Conservation (phyloP, 2,329 filamentous ascomycete genomes). For the Rhynchosporium agropyri region DNA sequence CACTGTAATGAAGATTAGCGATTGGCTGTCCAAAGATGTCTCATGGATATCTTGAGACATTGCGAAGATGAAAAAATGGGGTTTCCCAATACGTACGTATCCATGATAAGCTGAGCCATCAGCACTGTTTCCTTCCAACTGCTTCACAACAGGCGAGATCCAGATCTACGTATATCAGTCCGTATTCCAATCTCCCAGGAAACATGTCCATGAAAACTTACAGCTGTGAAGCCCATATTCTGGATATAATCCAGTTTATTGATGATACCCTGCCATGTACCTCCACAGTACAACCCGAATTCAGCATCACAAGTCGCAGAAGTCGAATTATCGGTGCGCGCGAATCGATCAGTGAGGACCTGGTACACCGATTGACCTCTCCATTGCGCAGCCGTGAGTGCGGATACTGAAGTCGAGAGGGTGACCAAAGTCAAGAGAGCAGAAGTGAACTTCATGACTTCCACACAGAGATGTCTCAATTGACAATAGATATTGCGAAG, state of each 20-base stretch:
- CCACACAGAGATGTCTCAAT: background rate
- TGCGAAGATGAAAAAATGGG: too few relatives aligned
- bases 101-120: constrained; percentile 49
- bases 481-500: too few relatives aligned
- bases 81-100: constrained; percentile 36
- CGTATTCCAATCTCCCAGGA: background rate
- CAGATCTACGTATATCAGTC: constrained; percentile 41
- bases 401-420: constrained; percentile 20
- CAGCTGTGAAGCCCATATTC: constrained; percentile 47
- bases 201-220: constrained; percentile 18
- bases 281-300: constrained; percentile 50
- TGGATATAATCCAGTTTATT: constrained; percentile 49
- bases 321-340: constrained; percentile 45
- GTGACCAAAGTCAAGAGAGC: constrained; percentile 20
- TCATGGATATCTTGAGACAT: too few relatives aligned
- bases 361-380: constrained; percentile 49
- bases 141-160: constrained; percentile 49
- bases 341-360: constrained; percentile 51
- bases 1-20: constrained; percentile 32
- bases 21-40: too few relatives aligned
- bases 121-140: constrained; percentile 42
- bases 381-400: constrained; percentile 43
- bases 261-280: constrained; percentile 48
- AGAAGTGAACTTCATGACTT: constrained; percentile 26
- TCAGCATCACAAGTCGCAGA: constrained; percentile 33